Conservation (phyloP, 148 eudicot species). For the Simmondsia chinensis region DNA sequence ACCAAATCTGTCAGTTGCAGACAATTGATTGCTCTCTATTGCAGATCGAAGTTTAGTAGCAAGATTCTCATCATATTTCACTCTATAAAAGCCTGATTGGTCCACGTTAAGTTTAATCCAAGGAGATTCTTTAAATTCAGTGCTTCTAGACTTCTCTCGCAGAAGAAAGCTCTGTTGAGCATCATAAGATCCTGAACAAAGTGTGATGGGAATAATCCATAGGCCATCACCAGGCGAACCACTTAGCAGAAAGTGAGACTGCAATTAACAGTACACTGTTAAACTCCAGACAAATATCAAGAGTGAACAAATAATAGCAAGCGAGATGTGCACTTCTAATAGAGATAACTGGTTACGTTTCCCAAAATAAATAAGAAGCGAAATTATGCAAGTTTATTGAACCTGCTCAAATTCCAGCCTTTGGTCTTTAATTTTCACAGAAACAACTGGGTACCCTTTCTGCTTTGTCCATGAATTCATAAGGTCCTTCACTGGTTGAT, state of each 20-base stretch:
- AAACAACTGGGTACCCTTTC: conserved; percentile 88
- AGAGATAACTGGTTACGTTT: not conserved
- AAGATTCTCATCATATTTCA: conserved; percentile 80
- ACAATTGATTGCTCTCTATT: conserved; percentile 56
- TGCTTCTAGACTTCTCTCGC: not conserved
- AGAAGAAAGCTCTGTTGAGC: not conserved
- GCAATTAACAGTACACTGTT: not conserved
- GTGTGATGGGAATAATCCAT: not conserved
- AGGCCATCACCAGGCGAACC: not conserved
- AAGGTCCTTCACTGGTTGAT: conserved; percentile 77
- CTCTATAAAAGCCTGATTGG: conserved; percentile 86
- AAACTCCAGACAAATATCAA: not conserved
- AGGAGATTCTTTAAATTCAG: not conserved
- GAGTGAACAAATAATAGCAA: not conserved
- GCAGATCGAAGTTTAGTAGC: conserved; percentile 65
- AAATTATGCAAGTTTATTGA: not conserved
- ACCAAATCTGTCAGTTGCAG: conserved; percentile 83
- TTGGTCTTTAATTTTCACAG: conserved; percentile 56
- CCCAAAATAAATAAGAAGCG: not conserved
- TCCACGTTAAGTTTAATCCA: conserved; percentile 56
- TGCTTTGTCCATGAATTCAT: conserved; percentile 97
- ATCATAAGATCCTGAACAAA: not conserved
- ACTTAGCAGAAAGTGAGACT: not conserved
- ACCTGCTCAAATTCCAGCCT: conserved; percentile 85
- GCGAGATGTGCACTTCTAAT: not conserved